Percentiles rank a stretch among this genome's conserved stretches.
Evolutionary conservation across 768 basidiomycete genomes (phyloP).

Genomic region (Agrocybe pediades): DNA sequence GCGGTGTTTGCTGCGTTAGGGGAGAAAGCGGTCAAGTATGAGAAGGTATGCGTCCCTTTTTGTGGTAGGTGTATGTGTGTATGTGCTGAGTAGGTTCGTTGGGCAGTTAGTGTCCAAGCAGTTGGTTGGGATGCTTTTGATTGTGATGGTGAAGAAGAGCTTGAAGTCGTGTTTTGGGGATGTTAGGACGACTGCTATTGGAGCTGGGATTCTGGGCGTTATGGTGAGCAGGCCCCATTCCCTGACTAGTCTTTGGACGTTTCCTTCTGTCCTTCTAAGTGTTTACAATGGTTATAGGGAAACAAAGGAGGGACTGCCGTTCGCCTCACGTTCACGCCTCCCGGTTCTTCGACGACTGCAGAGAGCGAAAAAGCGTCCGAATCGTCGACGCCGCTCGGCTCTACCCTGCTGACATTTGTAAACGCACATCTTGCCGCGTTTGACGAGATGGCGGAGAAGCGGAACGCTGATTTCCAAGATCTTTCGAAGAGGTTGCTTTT

Average conservation of each 20-base stretch:
- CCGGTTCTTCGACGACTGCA: slow-evolving; percentile 13
- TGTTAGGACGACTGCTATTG: slow-evolving; percentile 53
- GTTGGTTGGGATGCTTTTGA: slow-evolving; percentile 81
- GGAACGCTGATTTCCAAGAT: slow-evolving; percentile 77
- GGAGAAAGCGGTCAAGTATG: slow-evolving; percentile 60
- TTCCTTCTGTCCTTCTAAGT: not conserved
- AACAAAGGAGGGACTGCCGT: slow-evolving; percentile 82
- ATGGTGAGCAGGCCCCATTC: slow-evolving; percentile 50
- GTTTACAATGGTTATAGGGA: slow-evolving; percentile 45
- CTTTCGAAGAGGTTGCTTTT: slow-evolving; percentile 62
- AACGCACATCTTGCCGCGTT: slow-evolving; percentile 85
- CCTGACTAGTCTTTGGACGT: not conserved
- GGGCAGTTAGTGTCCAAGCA: slow-evolving; percentile 70
- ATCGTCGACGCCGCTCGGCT: slow-evolving; percentile 18
- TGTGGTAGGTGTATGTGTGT: not conserved
- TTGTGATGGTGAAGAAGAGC: slow-evolving; percentile 63
- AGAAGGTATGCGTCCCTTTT: slow-evolving; percentile 51
- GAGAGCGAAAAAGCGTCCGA: slow-evolving; percentile 6
- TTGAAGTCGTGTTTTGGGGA: slow-evolving; percentile 54
- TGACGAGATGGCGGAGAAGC: slow-evolving; percentile 74
- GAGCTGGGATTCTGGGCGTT: slow-evolving; percentile 75
- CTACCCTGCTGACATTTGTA: slow-evolving; percentile 69
- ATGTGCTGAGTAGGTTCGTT: not conserved
- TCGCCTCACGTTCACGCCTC: slow-evolving; percentile 58
- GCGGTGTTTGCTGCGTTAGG: slow-evolving; percentile 74